phyloP scores from a whole-genome alignment of 2,329 filamentous ascomycete species.

The Paramyrothecium sp. region DNA sequence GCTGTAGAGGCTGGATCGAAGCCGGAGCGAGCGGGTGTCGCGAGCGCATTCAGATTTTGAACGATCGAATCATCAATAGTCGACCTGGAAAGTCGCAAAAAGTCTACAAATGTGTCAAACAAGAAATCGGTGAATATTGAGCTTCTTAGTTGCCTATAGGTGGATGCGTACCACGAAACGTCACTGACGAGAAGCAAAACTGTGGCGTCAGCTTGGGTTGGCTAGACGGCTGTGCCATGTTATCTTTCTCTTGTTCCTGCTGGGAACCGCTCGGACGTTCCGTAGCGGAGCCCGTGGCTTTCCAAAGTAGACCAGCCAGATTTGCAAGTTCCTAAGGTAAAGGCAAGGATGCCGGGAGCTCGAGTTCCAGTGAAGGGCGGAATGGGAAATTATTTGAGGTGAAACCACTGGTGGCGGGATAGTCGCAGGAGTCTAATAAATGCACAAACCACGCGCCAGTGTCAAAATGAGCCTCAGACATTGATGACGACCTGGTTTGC shows the following conservation, averaged over 20 bases:
- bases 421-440: too few species aligned
- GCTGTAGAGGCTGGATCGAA: conserved; percentile 83
- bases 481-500: too few species aligned
- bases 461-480: too few species aligned
- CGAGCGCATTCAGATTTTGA: conserved; percentile 87
- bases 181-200: conserved; percentile 73
- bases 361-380: too few species aligned
- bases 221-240: conserved; percentile 44
- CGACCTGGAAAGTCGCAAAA: conserved; percentile 80
- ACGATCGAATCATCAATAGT: conserved; percentile 91
- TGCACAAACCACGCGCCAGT: too few species aligned
- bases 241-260: conserved; percentile 33
- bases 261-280: conserved; percentile 30
- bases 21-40: conserved; percentile 67
- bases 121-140: too few species aligned
- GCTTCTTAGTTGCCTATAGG: too few species aligned
- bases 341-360: not conserved
- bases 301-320: conserved; percentile 52
- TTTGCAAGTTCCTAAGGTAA: conserved; percentile 26
- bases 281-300: conserved; percentile 35
- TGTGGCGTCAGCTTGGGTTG: conserved; percentile 63
- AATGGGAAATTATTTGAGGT: too few species aligned
- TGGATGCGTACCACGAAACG: conserved; percentile 66
- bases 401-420: too few species aligned
- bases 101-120: conserved; percentile 57